phyloP scores from a whole-genome alignment of 2,329 filamentous ascomycete genomes.

The Pseudopyricularia cyperi region DNA sequence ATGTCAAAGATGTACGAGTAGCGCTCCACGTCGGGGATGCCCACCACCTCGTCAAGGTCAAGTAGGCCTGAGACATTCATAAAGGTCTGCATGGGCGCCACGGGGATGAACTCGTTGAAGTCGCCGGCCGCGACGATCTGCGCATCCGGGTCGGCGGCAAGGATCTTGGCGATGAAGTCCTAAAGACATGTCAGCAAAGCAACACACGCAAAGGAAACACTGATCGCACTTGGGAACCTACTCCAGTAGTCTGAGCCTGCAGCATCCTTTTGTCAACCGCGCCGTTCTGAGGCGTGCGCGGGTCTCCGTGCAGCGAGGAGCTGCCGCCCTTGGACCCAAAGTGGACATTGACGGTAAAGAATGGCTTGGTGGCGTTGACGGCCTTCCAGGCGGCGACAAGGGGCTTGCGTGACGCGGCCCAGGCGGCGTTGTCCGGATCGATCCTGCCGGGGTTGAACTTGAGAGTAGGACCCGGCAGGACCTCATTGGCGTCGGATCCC shows the following conservation, averaged over 20 bases:
- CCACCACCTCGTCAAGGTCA: slow-evolving; percentile 48
- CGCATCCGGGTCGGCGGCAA: slow-evolving; percentile 40
- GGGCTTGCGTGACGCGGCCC: slow-evolving; percentile 51
- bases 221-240: slow-evolving; percentile 17
- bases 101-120: slow-evolving; percentile 60
- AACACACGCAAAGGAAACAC: neutral
- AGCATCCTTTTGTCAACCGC: slow-evolving; percentile 41
- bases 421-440: slow-evolving; percentile 47
- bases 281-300: slow-evolving; percentile 52
- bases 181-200: neutral
- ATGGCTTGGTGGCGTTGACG: slow-evolving; percentile 32
- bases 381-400: slow-evolving; percentile 53
- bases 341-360: slow-evolving; percentile 64
- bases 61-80: slow-evolving; percentile 36
- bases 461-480: slow-evolving; percentile 42
- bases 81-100: slow-evolving; percentile 44
- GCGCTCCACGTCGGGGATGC: slow-evolving; percentile 39
- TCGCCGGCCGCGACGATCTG: slow-evolving; percentile 50
- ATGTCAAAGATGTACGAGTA: slow-evolving; percentile 61
- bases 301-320: slow-evolving; percentile 50
- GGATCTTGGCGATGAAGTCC: slow-evolving; percentile 42
- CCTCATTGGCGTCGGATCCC: slow-evolving; percentile 39
- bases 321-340: slow-evolving; percentile 54
- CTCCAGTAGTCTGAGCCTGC: slow-evolving; percentile 46
- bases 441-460: slow-evolving; percentile 58